Evolutionary conservation across 805 yeast genomes (phyloP).

Genomic region (Jamesozyma hellenica): DNA sequence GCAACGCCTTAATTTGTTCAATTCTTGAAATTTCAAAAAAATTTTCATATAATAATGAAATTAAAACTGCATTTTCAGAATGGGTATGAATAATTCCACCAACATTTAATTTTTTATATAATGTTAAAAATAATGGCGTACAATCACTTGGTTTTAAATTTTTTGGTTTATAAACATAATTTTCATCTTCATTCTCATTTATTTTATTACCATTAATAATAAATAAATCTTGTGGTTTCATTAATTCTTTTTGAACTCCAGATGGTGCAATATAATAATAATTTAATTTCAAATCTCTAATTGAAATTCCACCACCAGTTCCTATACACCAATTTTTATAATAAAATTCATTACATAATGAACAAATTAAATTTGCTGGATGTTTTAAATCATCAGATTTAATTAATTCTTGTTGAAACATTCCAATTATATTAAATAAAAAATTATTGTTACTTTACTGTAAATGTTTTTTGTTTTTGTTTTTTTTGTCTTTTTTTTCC

Average conservation of each 20-base stretch:
- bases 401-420: neutral
- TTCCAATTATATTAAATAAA: too few relatives aligned
- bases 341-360: conserved; percentile 66
- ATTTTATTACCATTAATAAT: conserved; percentile 45
- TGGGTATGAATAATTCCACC: conserved; percentile 95
- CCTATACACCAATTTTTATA: conserved; percentile 88
- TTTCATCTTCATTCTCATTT: conserved; percentile 13
- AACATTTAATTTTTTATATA: conserved; percentile 57
- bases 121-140: conserved; percentile 75
- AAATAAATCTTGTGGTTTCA: conserved; percentile 73
- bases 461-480: too few relatives aligned
- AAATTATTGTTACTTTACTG: too few relatives aligned
- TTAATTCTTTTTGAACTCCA: conserved; percentile 90
- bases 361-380: conserved; percentile 81
- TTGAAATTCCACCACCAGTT: conserved; percentile 91
- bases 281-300: conserved; percentile 37
- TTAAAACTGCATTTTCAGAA: conserved; percentile 80
- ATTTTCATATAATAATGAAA: conserved; percentile 55
- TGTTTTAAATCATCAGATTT: conserved; percentile 43
- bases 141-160: conserved; percentile 83
- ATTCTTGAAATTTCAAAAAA: conserved; percentile 70
- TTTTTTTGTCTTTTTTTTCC: neutral
- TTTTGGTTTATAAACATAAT: conserved; percentile 44
- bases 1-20: conserved; percentile 90
- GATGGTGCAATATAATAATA: conserved; percentile 77